A percentile compares a stretch with the other conserved stretches of the same genome.
These are phyloP conservation scores for Vickermania spadyakhi DNA, from an alignment of 208 protist genomes.

Conservation along the genomic window DNA sequence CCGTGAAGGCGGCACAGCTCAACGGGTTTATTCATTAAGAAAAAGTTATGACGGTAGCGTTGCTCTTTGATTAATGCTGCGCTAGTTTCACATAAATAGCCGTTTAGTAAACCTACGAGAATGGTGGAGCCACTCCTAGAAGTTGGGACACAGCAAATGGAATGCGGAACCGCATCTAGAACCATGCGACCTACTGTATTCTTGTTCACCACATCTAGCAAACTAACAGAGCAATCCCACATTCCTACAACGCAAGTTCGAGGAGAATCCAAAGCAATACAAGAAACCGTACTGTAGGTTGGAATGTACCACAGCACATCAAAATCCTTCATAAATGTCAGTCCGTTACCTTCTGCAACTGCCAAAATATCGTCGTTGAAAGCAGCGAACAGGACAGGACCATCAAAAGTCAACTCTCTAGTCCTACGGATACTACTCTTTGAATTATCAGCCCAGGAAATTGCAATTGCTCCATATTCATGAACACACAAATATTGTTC, in stretches of 20 bases:
- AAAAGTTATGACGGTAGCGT: constrained; percentile 6
- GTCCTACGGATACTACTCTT: no score
- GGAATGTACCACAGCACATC: background rate
- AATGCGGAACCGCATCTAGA: constrained; percentile 20
- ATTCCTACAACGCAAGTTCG: background rate
- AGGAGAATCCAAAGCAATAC: background rate
- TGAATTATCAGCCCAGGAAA: no score
- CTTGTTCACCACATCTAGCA: background rate
- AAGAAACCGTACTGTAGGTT: background rate
- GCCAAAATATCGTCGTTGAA: no score
- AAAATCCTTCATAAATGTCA: background rate
- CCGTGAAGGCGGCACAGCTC: constrained; percentile 33
- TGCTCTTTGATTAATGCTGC: background rate
- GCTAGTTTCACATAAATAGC: constrained; percentile 17
- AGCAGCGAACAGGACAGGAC: no score
- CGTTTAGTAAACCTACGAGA: constrained; percentile 12
- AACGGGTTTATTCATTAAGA: constrained; percentile 33
- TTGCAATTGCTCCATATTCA: background rate
- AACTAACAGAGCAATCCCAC: background rate
- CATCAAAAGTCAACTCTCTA: no score
- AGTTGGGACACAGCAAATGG: constrained; percentile 9
- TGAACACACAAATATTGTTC: background rate
- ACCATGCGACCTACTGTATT: background rate
- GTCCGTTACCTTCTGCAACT: no score
- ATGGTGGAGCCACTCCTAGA: background rate